Percentiles rank a stretch among this genome's conserved stretches.
phyloP scores from a whole-genome alignment of 2,329 filamentous ascomycete genomes.

The Aspergillus piperis region DNA sequence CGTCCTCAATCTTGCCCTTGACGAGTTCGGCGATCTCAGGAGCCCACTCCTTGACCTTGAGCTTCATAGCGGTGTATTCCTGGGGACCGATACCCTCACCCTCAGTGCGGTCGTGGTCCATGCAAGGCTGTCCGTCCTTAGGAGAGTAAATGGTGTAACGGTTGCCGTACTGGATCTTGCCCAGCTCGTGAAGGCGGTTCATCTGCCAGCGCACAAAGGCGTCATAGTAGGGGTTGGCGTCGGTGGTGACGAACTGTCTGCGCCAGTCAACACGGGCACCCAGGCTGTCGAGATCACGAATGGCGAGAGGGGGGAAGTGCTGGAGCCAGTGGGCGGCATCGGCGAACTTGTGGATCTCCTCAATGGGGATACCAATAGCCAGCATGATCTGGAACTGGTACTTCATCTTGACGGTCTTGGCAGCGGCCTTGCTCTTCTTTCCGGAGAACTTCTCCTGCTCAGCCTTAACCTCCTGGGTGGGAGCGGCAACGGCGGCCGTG shows the following conservation, averaged over 20 bases:
- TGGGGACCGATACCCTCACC: constrained; percentile 83
- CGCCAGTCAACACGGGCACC: constrained; percentile 92
- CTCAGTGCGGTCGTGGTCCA: constrained; percentile 81
- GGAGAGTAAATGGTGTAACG: constrained; percentile 91
- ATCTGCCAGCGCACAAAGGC: constrained; percentile 97
- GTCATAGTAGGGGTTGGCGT: constrained; percentile 96
- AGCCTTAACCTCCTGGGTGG: constrained; percentile 68
- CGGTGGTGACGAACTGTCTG: constrained; percentile 88
- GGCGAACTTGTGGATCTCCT: constrained; percentile 91
- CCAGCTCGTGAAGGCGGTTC: constrained; percentile 82
- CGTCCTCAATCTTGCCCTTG: constrained; percentile 74
- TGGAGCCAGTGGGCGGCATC: constrained; percentile 91
- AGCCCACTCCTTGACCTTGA: constrained; percentile 88
- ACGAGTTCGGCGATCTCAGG: constrained; percentile 70
- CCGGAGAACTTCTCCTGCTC: constrained; percentile 91
- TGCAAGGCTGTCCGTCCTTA: constrained; percentile 83
- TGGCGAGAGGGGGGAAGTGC: constrained; percentile 81
- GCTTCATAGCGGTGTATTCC: constrained; percentile 89
- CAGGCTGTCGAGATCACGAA: constrained; percentile 76
- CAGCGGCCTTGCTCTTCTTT: constrained; percentile 88
- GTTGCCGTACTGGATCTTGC: constrained; percentile 93
- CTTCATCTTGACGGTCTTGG: constrained; percentile 89
- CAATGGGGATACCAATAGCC: constrained; percentile 78
- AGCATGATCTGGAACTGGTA: constrained; percentile 97
- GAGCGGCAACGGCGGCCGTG: constrained; percentile 56